Conservation (phyloP, 2,329 filamentous ascomycete species). For the Ascochyta viciae-villosae region DNA sequence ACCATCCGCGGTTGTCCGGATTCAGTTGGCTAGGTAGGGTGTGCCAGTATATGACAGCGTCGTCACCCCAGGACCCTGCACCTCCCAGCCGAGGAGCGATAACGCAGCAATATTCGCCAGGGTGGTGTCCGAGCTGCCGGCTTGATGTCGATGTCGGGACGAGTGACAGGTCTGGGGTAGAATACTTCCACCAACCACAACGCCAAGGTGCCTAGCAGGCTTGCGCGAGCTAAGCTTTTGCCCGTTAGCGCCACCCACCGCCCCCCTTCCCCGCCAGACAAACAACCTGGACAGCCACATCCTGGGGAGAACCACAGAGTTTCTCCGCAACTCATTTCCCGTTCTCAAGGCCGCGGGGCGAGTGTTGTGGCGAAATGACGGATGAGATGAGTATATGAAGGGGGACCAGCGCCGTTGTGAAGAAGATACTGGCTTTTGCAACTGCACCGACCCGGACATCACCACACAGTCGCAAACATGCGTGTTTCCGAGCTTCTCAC, state of each 20-base stretch:
- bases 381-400: conserved; percentile 8
- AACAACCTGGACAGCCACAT: background rate
- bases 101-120: background rate
- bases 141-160: conserved; percentile 2
- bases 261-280: background rate
- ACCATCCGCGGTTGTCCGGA: background rate
- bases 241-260: conserved; percentile 1
- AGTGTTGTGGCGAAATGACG: background rate
- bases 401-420: background rate
- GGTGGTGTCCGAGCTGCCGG: conserved; percentile 6
- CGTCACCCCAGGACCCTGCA: background rate
- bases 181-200: conserved; percentile 7
- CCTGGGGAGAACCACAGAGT: conserved; percentile 1
- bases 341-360: background rate
- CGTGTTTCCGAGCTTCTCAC: conserved; percentile 33
- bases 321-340: conserved; percentile 17
- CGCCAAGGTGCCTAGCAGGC: conserved; percentile 6
- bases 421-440: background rate
- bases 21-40: background rate
- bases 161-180: conserved; percentile 4
- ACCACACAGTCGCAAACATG: conserved; percentile 27
- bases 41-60: background rate
- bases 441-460: background rate
- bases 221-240: conserved; percentile 1
- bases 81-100: background rate